Base-by-base conservation (phyloP, 2,329 filamentous ascomycete genomes). In the Arthroderma uncinatum region DNA sequence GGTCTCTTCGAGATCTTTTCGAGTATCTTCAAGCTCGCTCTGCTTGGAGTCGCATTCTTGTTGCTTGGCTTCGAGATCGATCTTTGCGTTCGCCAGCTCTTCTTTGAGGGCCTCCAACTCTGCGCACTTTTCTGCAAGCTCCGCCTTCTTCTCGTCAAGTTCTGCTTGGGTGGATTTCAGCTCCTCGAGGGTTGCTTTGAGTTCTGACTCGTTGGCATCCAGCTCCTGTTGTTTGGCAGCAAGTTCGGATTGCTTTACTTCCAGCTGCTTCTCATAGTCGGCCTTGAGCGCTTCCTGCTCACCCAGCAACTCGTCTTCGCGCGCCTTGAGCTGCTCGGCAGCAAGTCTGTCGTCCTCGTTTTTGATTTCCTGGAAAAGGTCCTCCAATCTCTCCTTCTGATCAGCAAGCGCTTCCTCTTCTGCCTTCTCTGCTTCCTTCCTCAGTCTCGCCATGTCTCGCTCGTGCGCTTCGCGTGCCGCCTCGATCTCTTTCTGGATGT, bases 351-450 rank as follows among this genome's bases (percentile, higher is more conserved):
- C 70, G 39, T 75, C 73, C 58, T 75, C 73, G 4, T 63, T 65
- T 61, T 72, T 73, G 59, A 76, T 74, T 47, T 72, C 73, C 59
- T 79, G 76, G 39, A 77, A 78, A 2, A 72, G 61, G 9, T 74
- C 71, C n/a, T 76, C 75, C 37, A 75, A 62, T 37, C 73, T 71
- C 37, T 68, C 67, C 57, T 78, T 76, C 64, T 79, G 76, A n/a
- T 64, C 64, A 2, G 62, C 61, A 58, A 75, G 66, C 21, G 68
- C 68, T 28, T 69, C 65, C 14, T 63, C 60, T 53, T 68, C 69
- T 36, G 63, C 58, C 53, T 62, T 62, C 47, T 66, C 64, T 47
- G 71, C 73, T 54, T 70, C 68, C 30, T 69, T 67, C 60, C 78
- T 78, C 59, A 72, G 72, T 21, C 76, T 74, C 37, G 74, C 72